Evolutionary conservation across 176 grass and related monocot genomes (phyloP), one percentile per base, ranked within the genome.

Genomic region (Alopecurus myosuroides): DNA sequence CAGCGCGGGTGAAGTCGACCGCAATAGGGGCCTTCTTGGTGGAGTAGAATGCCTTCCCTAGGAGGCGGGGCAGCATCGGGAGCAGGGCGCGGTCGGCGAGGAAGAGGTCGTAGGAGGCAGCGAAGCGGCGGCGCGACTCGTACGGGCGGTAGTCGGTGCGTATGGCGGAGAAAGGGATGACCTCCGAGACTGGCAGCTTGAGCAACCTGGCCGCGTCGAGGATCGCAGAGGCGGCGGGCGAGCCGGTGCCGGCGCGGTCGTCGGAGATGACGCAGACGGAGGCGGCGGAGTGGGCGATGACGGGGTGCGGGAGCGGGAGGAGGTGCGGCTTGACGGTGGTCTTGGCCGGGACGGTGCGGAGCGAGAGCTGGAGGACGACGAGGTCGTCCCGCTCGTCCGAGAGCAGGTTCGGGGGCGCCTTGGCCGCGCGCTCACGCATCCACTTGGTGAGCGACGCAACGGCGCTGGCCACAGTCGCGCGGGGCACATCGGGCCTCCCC

Each of bases 31-130:
- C 78, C 85, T 94, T 92, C 89, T 91, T 94, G 69, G 72, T 90
- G 78, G 88, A 86, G 88, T 86, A 98, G 77, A 98, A 93, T 20
- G 82, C 17, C 78, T 98, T 95, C 4, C 93, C 93, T 22, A 98
- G 82, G 68, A 98, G 85, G 9, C 91, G 87, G 2, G 95, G 93
- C 67, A 98, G 83, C 71, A 95, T 79, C 25, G 89, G 92, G 41
- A 98, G 70, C 36, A 98, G 82, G 77, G 76, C 78, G 74, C 91
- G 89, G 73, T 98, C 93, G 3, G 93, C 95, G 64, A 95, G 48
- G 73, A 98, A 98, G 60, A 98, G 81, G 74, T 98, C 93, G 29
- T 95, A 73, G 40, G 91, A 98, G 11, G 51, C 80, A 3, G 87
- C 90, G 10, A 98, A 89, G 69, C 85, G 88, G 68, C 96, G 88